Evolutionary conservation across 2,329 filamentous ascomycete genomes (phyloP), one percentile per base, ranked within the genome.

Genomic region (Cercospora berteroae): DNA sequence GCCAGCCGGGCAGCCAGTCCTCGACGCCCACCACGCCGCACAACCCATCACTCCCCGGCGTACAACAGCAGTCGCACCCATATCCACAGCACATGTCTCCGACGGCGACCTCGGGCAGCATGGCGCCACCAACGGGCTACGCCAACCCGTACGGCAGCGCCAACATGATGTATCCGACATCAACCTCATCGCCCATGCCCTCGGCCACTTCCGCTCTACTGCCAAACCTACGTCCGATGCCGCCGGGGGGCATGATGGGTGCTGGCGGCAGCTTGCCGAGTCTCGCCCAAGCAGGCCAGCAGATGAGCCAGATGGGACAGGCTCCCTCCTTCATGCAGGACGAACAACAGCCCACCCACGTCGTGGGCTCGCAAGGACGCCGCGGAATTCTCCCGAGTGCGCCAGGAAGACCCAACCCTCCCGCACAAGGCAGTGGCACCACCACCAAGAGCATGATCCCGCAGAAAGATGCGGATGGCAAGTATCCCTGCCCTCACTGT

Each of bases 401-500:
- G 69, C 93, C 93, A 31, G 94, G 94, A 52, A 86, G 93, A 67
- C 91, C 93, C 65, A 88, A 92, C 63, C 92, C 93, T 27, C 88
- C 91, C 33, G 83, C 89, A 10, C 86, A 87, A 20, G 90, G 92
- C 52, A 89, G 88, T 71, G 85, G 71, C 4, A 73, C 74, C 20
- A 70, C 71, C 23, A 69, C 87, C 9, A 96, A 97, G 85, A 92
- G 91, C 68, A 88, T 92, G 70, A 95, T 96, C 70, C 93, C 94
- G 16, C 90, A 92, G 74, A 97, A 98, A 84, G 94, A 98, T 80
- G 93, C 93, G 8, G 94, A 98, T 79, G 95, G 95, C 77, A 98
- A 98, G 83, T 99, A 96, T 78, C 94, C 95, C 68, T 99, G 95
- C 82, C 93, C 93, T 75, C 94, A 98, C 80, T 99, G 95, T 83